Evolutionary conservation across 2,329 filamentous ascomycete species (phyloP).

Genomic region (Neurospora crassa): DNA sequence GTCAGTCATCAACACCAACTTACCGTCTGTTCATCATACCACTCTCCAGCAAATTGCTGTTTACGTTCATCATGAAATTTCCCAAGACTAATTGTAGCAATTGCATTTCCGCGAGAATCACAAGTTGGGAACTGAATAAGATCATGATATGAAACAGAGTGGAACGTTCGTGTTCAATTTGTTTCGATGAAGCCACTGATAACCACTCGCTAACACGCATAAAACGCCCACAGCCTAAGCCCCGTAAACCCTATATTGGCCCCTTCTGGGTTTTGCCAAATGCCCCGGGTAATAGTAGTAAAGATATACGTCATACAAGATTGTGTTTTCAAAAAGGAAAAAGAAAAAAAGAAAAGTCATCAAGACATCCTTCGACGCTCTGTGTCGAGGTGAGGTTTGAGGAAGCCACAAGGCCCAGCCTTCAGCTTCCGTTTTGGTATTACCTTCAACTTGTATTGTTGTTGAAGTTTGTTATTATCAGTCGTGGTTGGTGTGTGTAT

Average conservation of each 20-base stretch:
- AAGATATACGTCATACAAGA: neutral
- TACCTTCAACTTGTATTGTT: conserved; percentile 14
- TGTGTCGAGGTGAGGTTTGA: neutral
- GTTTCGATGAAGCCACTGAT: neutral
- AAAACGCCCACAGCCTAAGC: neutral
- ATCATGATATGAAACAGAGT: neutral
- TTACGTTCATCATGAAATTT: neutral
- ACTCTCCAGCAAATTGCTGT: neutral
- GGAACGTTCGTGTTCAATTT: neutral
- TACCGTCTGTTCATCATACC: neutral
- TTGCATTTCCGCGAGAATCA: neutral
- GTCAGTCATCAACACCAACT: neutral
- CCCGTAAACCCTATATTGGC: neutral
- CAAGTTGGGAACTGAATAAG: neutral
- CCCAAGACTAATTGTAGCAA: neutral
- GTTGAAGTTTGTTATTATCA: conserved; percentile 5
- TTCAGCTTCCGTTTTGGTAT: conserved; percentile 11
- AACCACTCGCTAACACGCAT: neutral
- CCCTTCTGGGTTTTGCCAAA: neutral
- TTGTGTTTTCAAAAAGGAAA: neutral
- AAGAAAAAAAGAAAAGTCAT: neutral
- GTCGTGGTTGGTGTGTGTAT: conserved; percentile 8
- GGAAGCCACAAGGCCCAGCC: neutral
- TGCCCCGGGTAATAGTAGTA: neutral
- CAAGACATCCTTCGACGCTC: neutral